Conservation (phyloP, 352 stramenopile genomes). For the Thalassiosira mediterranea region DNA sequence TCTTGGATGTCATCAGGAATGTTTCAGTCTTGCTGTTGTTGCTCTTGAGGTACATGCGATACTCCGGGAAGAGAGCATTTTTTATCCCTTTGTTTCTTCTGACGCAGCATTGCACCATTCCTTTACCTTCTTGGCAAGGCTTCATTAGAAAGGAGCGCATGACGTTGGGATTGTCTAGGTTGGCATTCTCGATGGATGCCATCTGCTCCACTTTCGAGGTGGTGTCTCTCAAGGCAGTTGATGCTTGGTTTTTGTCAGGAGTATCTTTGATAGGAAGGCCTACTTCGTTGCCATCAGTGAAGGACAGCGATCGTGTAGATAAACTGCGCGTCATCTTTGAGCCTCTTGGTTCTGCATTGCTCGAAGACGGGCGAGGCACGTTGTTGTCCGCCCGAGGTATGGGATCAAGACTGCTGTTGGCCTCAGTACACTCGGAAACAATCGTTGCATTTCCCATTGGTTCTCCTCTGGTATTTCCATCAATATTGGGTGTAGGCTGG, state of each 20-base stretch:
- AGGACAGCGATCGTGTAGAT: conserved; percentile 31
- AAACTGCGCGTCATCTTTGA: conserved; percentile 26
- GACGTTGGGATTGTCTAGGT: conserved; percentile 57
- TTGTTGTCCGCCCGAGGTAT: no score
- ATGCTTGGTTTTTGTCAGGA: no score
- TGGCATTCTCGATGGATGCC: conserved; percentile 45
- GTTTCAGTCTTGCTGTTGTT: conserved; percentile 87
- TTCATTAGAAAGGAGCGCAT: conserved; percentile 77
- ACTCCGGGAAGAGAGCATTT: conserved; percentile 90
- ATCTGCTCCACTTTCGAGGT: conserved; percentile 30
- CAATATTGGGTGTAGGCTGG: no score
- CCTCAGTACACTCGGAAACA: conserved; percentile 32
- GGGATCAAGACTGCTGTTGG: conserved; percentile 1
- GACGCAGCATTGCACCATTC: conserved; percentile 94
- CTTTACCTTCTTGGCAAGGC: conserved; percentile 88
- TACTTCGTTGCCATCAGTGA: conserved; percentile 13
- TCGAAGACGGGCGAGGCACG: no score
- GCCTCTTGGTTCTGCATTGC: background rate
- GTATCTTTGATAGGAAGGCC: no score
- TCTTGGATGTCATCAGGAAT: conserved; percentile 97
- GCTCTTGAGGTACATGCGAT: conserved; percentile 82
- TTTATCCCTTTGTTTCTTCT: conserved; percentile 89
- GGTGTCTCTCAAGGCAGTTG: no score
- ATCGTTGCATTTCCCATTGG: conserved; percentile 1
- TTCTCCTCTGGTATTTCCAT: no score